Base-by-base conservation (phyloP, 345 rosid species). In the Murraya koenigii region DNA sequence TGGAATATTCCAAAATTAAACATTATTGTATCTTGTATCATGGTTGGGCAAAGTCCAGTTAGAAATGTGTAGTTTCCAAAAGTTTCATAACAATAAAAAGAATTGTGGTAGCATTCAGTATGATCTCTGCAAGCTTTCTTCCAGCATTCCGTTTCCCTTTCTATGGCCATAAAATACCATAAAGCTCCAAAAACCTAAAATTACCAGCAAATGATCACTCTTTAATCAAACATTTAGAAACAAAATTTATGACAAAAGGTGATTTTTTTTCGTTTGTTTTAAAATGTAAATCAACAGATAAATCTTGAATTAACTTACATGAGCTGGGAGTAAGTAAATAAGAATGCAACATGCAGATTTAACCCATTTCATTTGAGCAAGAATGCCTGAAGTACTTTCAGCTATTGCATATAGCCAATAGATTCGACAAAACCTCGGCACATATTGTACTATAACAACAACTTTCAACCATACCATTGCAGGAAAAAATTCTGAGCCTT, bases 281-380 rank as follows among this genome's bases (percentile, higher is more conserved):
- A 2, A 33, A 33, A 33, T 33, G 36, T 33, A 33, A 33, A 33
- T 33, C 36, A 33, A 33, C 11, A 39, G 44, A 39, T 9, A 39
- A 39, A 39, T 7, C 9, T 39, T 39, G 11, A 39, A 39, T 39
- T 39, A 39, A 39, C 44, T 39, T 39, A 39, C 44, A 39, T 39
- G 44, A 7, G 44, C 44, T 0, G 44, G 10, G 9, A 39, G 11
- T 2, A 39, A 39, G 91, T 92, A 94, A 3, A 94, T 89, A 23
- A 94, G 74, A 59, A 93, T 90, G 80, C 93, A 91, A 67, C 89
- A 91, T 62, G 88, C 94, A 79, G 98, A 97, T 79, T 97, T 95
- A 23, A 95, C 97, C 97, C 98, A 93, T 41, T 97, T 94, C 63
- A 97, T 91, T 82, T 89, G 90, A 0, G 95, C 87, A 6, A 94